Evolutionary conservation across 1,284 basidiomycete genomes (phyloP).

Genomic region (Rhizopogon hawkerae): DNA sequence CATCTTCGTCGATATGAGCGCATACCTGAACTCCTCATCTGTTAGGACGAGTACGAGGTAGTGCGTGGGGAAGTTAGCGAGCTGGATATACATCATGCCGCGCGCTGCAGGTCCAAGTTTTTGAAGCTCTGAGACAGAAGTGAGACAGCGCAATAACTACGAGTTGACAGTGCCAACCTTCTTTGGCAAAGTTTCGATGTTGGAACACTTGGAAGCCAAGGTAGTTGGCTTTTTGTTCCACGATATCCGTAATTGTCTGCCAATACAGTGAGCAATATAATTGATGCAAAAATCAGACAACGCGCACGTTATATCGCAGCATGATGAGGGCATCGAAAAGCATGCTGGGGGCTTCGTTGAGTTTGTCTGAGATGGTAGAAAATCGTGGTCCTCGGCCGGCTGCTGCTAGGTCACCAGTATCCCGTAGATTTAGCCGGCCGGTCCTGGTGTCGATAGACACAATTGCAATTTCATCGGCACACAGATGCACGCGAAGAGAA

Average conservation of each 20-base stretch:
- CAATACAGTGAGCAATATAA: not conserved
- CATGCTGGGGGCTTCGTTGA: constrained; percentile 57
- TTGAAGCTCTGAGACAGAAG: constrained; percentile 39
- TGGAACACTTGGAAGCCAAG: constrained; percentile 64
- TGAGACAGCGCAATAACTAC: not conserved
- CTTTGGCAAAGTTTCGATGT: constrained; percentile 53
- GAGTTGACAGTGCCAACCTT: constrained; percentile 35
- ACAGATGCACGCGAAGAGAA: constrained; percentile 56
- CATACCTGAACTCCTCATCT: constrained; percentile 68
- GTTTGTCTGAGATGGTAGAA: constrained; percentile 40
- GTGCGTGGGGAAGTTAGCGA: constrained; percentile 59
- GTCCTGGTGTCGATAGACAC: constrained; percentile 67
- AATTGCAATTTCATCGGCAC: constrained; percentile 63
- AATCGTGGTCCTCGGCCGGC: constrained; percentile 60
- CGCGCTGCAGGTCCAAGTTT: constrained; percentile 56
- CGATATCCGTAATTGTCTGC: constrained; percentile 66
- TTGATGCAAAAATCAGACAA: not conserved
- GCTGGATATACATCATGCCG: constrained; percentile 58
- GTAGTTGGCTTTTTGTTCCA: constrained; percentile 69
- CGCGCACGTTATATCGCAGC: constrained; percentile 49
- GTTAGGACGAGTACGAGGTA: constrained; percentile 74
- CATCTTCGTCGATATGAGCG: constrained; percentile 56
- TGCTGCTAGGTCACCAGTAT: constrained; percentile 68
- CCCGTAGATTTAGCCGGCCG: constrained; percentile 59
- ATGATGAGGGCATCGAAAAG: constrained; percentile 45